These are phyloP conservation scores for Sporothrix dimorphospora DNA, from an alignment of 2,329 filamentous ascomycete genomes.

Conservation along the genomic window DNA sequence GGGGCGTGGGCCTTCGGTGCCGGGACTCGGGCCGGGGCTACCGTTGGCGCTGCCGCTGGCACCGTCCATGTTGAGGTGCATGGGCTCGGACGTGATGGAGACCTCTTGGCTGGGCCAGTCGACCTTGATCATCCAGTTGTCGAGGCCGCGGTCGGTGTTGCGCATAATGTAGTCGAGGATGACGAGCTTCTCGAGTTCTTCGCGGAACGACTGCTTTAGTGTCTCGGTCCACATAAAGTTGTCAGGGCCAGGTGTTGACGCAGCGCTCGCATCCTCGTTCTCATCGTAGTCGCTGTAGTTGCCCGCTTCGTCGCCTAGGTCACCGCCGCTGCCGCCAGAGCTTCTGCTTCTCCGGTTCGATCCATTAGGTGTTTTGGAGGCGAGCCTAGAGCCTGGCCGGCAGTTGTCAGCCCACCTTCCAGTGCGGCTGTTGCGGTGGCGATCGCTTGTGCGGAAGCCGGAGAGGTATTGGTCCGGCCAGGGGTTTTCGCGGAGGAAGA, in stretches of 20 bases:
- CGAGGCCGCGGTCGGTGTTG: conserved; percentile 92
- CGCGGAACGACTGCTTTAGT: conserved; percentile 88
- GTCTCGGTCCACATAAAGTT: conserved; percentile 84
- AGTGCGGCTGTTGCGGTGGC: conserved; percentile 55
- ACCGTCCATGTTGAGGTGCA: conserved; percentile 66
- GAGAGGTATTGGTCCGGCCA: conserved; percentile 89
- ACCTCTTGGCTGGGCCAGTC: conserved; percentile 83
- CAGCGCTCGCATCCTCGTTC: neutral
- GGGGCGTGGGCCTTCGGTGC: conserved; percentile 63
- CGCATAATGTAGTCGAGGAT: conserved; percentile 99
- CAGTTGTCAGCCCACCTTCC: conserved; percentile 82
- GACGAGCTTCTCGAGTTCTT: conserved; percentile 94
- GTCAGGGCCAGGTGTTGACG: conserved; percentile 47
- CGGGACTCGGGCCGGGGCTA: conserved; percentile 38
- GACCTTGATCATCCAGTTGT: conserved; percentile 99
- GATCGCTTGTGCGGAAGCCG: conserved; percentile 69
- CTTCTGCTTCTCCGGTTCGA: neutral
- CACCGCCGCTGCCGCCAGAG: neutral
- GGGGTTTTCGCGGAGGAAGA: conserved; percentile 91
- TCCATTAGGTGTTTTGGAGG: conserved; percentile 37
- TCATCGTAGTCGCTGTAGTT: conserved; percentile 35
- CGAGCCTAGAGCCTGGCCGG: conserved; percentile 59
- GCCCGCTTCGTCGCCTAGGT: neutral
- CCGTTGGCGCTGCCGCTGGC: conserved; percentile 42
- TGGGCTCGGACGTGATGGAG: conserved; percentile 81